Conservation (phyloP, 305 asterid genomes). For the Solanum hybrid region DNA sequence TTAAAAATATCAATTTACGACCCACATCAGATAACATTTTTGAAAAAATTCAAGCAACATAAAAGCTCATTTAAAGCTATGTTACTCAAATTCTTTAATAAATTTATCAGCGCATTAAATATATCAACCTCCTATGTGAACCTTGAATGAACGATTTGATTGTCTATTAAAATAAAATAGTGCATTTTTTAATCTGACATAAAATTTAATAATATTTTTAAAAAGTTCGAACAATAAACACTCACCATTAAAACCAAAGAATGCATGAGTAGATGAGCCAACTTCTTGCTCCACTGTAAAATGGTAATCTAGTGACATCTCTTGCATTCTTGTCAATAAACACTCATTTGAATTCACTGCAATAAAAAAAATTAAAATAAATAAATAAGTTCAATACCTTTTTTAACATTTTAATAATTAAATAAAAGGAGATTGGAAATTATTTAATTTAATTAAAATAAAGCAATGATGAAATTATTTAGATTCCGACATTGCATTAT, state of each 20-base stretch:
- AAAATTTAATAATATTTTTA: not conserved
- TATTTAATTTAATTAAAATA: not conserved
- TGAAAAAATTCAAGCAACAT: not conserved
- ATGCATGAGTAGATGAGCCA: conserved; percentile 94
- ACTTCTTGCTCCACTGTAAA: conserved; percentile 95
- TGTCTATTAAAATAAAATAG: not conserved
- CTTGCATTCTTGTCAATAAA: conserved; percentile 92
- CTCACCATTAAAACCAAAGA: conserved; percentile 83
- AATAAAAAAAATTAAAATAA: not conserved
- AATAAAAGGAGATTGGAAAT: not conserved
- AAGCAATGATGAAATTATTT: not conserved
- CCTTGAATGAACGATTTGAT: rapidly evolving
- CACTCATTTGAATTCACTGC: conserved; percentile 88
- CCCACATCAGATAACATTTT: not conserved
- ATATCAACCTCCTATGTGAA: not conserved
- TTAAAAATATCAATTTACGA: not conserved
- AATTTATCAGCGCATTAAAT: rapidly evolving
- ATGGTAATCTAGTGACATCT: conserved; percentile 89
- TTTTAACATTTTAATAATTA: not conserved
- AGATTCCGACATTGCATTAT: not conserved
- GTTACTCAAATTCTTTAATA: not conserved
- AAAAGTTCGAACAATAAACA: not conserved
- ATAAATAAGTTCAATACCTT: not conserved
- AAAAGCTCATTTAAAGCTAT: not conserved
- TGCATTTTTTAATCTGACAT: not conserved